phyloP scores from a whole-genome alignment of 129 eudicot species.

The Oenanthe sinensis region DNA sequence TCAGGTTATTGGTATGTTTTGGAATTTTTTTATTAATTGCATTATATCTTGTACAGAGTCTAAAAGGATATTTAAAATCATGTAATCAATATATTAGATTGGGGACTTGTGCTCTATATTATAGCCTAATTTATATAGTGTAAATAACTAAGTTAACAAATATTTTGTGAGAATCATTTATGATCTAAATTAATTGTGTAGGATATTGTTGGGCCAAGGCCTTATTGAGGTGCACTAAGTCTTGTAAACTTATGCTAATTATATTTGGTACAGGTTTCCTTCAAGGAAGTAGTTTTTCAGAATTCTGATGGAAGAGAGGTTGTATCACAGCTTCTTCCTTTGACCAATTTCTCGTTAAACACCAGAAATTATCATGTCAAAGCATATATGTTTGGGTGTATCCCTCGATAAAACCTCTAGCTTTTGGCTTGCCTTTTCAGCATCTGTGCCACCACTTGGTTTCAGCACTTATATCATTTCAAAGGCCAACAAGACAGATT shows the following conservation, averaged over 20 bases:
- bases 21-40: no score
- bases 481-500: slow-evolving; percentile 44
- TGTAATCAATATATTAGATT: not conserved
- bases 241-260: not conserved
- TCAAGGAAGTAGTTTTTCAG: slow-evolving; percentile 42
- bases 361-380: slow-evolving; percentile 48
- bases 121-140: not conserved
- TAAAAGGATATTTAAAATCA: no score
- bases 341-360: slow-evolving; percentile 45
- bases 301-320: slow-evolving; percentile 71
- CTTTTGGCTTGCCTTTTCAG: slow-evolving; percentile 81
- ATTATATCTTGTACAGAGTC: no score
- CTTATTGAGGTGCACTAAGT: not conserved
- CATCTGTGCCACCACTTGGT: slow-evolving; percentile 82
- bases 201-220: not conserved
- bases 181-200: not conserved
- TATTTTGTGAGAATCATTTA: not conserved
- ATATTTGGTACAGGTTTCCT: slow-evolving; percentile 51
- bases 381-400: slow-evolving; percentile 65
- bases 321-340: slow-evolving; percentile 72
- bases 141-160: not conserved
- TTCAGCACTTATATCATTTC: slow-evolving; percentile 78
- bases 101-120: not conserved
- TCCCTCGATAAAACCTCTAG: slow-evolving; percentile 41
- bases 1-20: no score